Evolutionary conservation across 1,284 basidiomycete species (phyloP).

Genomic region (Cystobasidiaceae sp.): DNA sequence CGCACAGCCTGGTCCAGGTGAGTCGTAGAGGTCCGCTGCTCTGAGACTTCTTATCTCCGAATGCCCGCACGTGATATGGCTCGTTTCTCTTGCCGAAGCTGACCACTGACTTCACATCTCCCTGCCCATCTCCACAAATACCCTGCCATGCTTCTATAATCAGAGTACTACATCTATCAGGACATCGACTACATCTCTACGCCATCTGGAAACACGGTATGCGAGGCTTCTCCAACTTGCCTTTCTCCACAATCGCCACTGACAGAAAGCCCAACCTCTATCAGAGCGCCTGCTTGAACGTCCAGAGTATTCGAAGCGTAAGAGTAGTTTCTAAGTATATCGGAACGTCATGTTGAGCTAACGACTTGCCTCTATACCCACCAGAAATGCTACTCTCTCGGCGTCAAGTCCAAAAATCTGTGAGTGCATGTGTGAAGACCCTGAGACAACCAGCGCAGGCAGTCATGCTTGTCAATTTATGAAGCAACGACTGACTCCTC

Average conservation of each 20-base stretch:
- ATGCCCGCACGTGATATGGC: no score
- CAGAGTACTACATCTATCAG: slow-evolving; percentile 14
- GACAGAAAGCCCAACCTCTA: no score
- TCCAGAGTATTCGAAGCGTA: background rate
- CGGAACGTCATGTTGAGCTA: background rate
- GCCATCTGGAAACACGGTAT: background rate
- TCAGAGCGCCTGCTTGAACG: background rate
- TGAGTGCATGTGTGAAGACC: background rate
- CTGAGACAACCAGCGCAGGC: no score
- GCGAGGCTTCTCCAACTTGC: background rate
- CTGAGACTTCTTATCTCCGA: no score
- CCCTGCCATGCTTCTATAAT: background rate
- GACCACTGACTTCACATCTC: no score
- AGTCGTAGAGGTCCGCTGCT: background rate
- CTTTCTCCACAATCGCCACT: background rate
- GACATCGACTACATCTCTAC: slow-evolving; percentile 18
- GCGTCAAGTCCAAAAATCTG: background rate
- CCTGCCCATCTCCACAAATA: background rate
- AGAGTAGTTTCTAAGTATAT: background rate
- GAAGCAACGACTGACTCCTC: background rate
- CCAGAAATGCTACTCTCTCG: slow-evolving; percentile 14
- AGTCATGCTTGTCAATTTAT: background rate
- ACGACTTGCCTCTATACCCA: background rate
- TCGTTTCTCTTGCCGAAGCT: no score
- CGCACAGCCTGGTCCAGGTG: slow-evolving; percentile 7